Percentiles rank a stretch among this genome's conserved stretches.
Conservation (phyloP, 1,284 basidiomycete species). For the Salmacisia buchloeana region DNA sequence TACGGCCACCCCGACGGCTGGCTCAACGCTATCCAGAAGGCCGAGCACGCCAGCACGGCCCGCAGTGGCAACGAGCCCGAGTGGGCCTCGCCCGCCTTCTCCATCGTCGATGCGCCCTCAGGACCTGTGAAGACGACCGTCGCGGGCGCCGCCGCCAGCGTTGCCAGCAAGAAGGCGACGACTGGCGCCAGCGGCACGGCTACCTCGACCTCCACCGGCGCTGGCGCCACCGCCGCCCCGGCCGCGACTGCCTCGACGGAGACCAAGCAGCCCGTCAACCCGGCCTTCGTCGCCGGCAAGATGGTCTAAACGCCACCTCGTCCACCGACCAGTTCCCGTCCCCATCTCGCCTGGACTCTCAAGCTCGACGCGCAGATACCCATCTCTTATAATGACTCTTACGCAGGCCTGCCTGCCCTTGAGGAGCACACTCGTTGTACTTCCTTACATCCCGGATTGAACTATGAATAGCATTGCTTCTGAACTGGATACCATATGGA, state of each 20-base stretch:
- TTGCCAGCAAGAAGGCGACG: constrained; percentile 11
- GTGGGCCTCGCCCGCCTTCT: constrained; percentile 66
- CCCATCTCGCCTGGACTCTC: too few relatives aligned
- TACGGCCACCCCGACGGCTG: constrained; percentile 66
- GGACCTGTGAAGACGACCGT: constrained; percentile 9
- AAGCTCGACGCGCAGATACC: too few relatives aligned
- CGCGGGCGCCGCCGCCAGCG: constrained; percentile 14
- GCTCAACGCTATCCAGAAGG: constrained; percentile 63
- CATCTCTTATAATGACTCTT: too few relatives aligned
- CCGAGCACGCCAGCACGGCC: constrained; percentile 55
- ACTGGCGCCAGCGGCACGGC: constrained; percentile 23
- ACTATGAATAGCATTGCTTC: too few relatives aligned
- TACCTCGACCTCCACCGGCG: constrained; percentile 17
- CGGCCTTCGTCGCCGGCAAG: constrained; percentile 19
- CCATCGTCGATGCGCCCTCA: constrained; percentile 27
- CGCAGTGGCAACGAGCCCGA: constrained; percentile 54
- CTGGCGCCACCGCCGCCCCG: constrained; percentile 20
- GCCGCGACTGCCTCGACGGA: constrained; percentile 15
- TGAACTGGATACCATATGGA: too few relatives aligned
- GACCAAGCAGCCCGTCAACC: constrained; percentile 23
- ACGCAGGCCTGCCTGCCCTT: too few relatives aligned
- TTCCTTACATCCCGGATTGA: too few relatives aligned
- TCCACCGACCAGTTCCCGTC: too few relatives aligned
- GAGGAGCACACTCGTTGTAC: too few relatives aligned
- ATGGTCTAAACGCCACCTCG: constrained; percentile 17